Evolutionary conservation across 768 basidiomycete genomes (phyloP), one percentile per base, ranked within the genome.

Genomic region (Podaxis mareebaensis): DNA sequence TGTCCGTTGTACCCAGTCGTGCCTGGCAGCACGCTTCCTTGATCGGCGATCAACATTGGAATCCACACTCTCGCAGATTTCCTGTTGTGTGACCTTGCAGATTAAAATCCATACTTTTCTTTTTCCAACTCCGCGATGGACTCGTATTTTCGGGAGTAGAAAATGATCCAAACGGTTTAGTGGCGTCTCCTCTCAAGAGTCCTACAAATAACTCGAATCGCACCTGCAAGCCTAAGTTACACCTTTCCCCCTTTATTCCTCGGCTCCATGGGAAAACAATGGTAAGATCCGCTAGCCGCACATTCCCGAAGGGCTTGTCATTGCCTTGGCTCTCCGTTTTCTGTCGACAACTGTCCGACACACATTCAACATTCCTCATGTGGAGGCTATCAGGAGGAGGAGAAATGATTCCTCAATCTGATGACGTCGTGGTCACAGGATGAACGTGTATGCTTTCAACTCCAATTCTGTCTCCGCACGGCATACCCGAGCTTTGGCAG

Each of bases 1-100:
- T 69, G 63, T 66, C 67, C 44, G 26, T 58, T 28, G 38, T 46
- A 26, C 26, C 17, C 40, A 42, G 24, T 12, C 66, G 79, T 79
- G 74, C 76, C 76, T 79, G 74, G 67, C 63, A 66, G 65, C 65
- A 73, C 73, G 69, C 73, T 77, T 79, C 75, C 75, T 79, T 86
- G 85, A 86, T 86, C 85, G 83, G 83, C 79, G 83, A 86, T 86
- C 85, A 86, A 77, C 68, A 71, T 71, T 73, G 55, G 28, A 70
- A 72, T 39, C 60, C 60, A 67, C 70, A 64, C 67, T 74, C 72
- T 77, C 78, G 76, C 71, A 73, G 71, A 58, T 72, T 74, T 55
- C 61, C 61, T 62, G 20, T 51, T 57, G 39, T 40, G 40, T 57
- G 22, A 15, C 55, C 55, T 42, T 58, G 57, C 46, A 22, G 57